Evolutionary conservation across 345 rosid genomes (phyloP).

Genomic region (Eucalyptus marginata): DNA sequence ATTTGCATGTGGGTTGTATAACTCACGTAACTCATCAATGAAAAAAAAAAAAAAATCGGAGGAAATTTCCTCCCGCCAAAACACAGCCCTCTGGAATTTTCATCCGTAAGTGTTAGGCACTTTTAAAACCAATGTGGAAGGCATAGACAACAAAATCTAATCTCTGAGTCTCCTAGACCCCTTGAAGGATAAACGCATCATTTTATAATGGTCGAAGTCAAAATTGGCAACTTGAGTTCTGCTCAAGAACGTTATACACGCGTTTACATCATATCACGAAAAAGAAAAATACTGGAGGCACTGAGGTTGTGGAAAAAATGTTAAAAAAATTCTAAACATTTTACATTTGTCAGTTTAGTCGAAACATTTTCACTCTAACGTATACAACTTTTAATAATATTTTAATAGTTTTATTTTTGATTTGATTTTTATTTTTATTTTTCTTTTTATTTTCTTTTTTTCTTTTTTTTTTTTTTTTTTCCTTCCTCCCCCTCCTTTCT

Average conservation of each 20-base stretch:
- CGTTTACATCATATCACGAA: neutral
- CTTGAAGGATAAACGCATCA: neutral
- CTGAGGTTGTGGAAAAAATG: neutral
- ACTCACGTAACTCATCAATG: neutral
- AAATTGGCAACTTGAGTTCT: neutral
- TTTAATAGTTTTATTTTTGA: too few species aligned
- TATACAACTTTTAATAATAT: too few species aligned
- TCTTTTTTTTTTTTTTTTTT: too few species aligned
- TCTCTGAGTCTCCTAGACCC: neutral
- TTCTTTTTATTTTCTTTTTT: accelerated
- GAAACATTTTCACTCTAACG: too few species aligned
- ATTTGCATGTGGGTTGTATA: neutral
- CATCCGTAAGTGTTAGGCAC: neutral
- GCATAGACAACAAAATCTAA: neutral
- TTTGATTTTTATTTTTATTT: too few species aligned
- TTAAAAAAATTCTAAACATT: too few species aligned
- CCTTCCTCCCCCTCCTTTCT: neutral
- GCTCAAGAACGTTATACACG: neutral
- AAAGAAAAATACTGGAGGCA: neutral
- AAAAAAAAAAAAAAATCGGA: neutral
- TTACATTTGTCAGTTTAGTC: too few species aligned
- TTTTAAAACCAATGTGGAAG: neutral
- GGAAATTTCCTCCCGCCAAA: neutral
- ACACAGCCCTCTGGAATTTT: neutral
- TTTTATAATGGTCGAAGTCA: neutral